Evolutionary conservation across 306 rosid genomes (phyloP), one percentile per base, ranked within the genome.

Genomic region (Glycine soja): DNA sequence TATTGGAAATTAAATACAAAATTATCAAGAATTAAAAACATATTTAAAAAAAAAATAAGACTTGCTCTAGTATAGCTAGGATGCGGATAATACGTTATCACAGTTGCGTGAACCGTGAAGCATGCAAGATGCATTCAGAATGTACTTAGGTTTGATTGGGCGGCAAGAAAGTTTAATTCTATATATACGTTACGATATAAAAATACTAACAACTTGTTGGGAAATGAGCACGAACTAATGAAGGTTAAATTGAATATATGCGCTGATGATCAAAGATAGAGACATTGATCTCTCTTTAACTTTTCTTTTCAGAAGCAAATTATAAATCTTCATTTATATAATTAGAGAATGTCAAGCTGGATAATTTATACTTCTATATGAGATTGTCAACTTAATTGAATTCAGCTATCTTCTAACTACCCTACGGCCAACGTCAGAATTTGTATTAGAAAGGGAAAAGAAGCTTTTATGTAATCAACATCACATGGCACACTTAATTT

Each of bases 401-500:
- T 38, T 38, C 43, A 38, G 56, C 1, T 34, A 42, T 43, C 46
- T 63, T 48, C 74, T 7, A 77, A 77, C 8, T 77, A 40, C 43
- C 15, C 4, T 53, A 38, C 42, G 13, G 43, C 38, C 51, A 18
- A 12, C n/a, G n/a, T 19, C 34, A 19, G 10, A 50, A 72, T 53
- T 53, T 72, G 62, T 42, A 9, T 42, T 42, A 42, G 7, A 42
- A 42, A 42, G 9, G 46, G 9, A 7, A 42, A 42, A 42, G 46
- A 42, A 42, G 46, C 46, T 42, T 42, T 42, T 42, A 42, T 42
- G 46, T 42, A 42, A 42, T 32, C 24, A 43, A 48, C 36, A 34
- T 76, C 73, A 64, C 81, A 34, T 75, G 80, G 18, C n/a, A 36
- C 40, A 63, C 36, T 12, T 75, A 75, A 47, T 59, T 57, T 14